A percentile compares a stretch with the other conserved stretches of the same genome.
phyloP scores from a whole-genome alignment of 306 rosid species.

The Quercus engelmannii region DNA sequence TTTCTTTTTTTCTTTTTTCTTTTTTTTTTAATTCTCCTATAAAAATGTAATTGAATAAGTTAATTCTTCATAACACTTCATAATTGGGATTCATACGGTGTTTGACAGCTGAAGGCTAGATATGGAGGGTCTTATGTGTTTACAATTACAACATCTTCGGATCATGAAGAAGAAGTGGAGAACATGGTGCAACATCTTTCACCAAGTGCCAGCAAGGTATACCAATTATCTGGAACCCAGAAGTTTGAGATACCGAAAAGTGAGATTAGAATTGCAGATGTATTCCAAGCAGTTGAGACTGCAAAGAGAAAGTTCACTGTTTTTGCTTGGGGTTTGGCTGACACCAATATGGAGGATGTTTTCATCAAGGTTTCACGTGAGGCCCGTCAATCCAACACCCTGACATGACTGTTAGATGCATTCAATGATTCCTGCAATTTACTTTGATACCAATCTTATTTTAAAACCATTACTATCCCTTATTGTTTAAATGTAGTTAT shows the following conservation, averaged over 20 bases:
- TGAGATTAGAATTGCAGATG: constrained; percentile 63
- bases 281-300: constrained; percentile 66
- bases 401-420: constrained; percentile 30
- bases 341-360: constrained; percentile 92
- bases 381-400: constrained; percentile 47
- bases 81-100: constrained; percentile 6
- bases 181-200: constrained; percentile 56
- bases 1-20: no score
- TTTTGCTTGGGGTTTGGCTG: constrained; percentile 93
- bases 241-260: constrained; percentile 84
- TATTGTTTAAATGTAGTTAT: no score
- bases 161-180: constrained; percentile 70
- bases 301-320: constrained; percentile 74
- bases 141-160: constrained; percentile 74
- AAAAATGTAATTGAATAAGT: not conserved
- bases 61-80: not conserved
- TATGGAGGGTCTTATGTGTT: constrained; percentile 87
- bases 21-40: no score
- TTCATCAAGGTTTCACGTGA: constrained; percentile 86
- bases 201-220: constrained; percentile 63
- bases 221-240: constrained; percentile 87
- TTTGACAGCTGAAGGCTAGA: constrained; percentile 71
- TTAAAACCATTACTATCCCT: not conserved
- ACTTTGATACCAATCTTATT: not conserved
- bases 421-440: not conserved